These are phyloP conservation scores for Claviceps quebecensis DNA, from an alignment of 2,329 filamentous ascomycete species.

Conservation along the genomic window DNA sequence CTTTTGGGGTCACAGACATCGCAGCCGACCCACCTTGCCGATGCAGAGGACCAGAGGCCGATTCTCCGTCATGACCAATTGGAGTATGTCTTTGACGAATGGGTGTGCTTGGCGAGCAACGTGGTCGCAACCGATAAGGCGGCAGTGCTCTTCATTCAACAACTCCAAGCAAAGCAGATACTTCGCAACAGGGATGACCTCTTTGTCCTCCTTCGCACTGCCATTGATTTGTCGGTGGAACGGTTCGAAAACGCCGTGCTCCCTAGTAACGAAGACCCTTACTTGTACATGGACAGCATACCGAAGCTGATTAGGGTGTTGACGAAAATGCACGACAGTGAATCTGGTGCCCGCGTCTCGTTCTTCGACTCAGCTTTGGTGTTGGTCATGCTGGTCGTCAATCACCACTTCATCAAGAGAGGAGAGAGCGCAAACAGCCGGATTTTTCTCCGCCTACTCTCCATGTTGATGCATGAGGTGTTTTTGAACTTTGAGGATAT, in stretches of 20 bases:
- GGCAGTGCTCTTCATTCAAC: conserved; percentile 63
- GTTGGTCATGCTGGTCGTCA: conserved; percentile 67
- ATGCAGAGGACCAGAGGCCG: conserved; percentile 29
- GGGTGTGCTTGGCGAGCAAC: conserved; percentile 71
- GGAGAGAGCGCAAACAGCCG: conserved; percentile 75
- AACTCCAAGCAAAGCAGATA: conserved; percentile 62
- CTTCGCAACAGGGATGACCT: conserved; percentile 65
- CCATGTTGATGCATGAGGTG: conserved; percentile 66
- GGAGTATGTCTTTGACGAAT: conserved; percentile 93
- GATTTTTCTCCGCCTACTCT: conserved; percentile 84
- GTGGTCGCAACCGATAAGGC: conserved; percentile 61
- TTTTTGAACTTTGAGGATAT: conserved; percentile 43
- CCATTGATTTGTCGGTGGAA: conserved; percentile 65
- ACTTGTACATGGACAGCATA: conserved; percentile 60
- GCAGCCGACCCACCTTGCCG: conserved; percentile 30
- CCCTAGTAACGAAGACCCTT: conserved; percentile 44
- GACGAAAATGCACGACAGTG: conserved; percentile 55
- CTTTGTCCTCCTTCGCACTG: conserved; percentile 63
- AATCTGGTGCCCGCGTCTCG: conserved; percentile 47
- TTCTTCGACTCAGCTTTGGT: conserved; percentile 69
- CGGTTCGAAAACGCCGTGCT: conserved; percentile 61
- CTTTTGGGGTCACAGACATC: conserved; percentile 28
- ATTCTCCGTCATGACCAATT: conserved; percentile 63
- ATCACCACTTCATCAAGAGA: conserved; percentile 69
- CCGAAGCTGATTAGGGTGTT: conserved; percentile 67